phyloP scores from a whole-genome alignment of 345 rosid species.

The Triadica sebifera region DNA sequence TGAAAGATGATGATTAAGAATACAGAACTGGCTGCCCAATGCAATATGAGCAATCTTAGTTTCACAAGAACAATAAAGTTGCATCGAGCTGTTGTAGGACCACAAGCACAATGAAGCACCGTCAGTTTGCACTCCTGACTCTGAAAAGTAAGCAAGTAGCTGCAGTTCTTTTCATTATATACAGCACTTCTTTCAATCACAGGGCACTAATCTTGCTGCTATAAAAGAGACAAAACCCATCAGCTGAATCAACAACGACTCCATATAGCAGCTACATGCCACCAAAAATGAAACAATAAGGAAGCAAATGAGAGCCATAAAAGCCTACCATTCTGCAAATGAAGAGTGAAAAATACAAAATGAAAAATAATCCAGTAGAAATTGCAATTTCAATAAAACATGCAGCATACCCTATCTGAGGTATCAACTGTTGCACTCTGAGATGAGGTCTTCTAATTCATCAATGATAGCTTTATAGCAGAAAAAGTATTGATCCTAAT shows the following conservation, averaged over 20 bases:
- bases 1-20: neutral
- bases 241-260: no score
- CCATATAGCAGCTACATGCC: no score
- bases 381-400: no score
- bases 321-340: no score
- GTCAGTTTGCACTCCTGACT: neutral
- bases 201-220: neutral
- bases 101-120: neutral
- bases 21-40: constrained; percentile 1
- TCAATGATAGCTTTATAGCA: constrained; percentile 70
- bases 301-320: no score
- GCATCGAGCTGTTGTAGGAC: neutral
- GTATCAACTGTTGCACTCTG: no score
- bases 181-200: neutral
- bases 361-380: no score
- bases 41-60: neutral
- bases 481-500: constrained; percentile 76
- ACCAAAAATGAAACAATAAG: no score
- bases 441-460: constrained; percentile 21
- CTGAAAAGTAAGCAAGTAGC: constrained; percentile 3
- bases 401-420: no score
- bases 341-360: no score
- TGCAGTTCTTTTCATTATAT: neutral
- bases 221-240: neutral
- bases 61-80: constrained; percentile 2